Base-by-base conservation (phyloP, 2,329 filamentous ascomycete genomes). In the Arthrobotrys sphaeroides region DNA sequence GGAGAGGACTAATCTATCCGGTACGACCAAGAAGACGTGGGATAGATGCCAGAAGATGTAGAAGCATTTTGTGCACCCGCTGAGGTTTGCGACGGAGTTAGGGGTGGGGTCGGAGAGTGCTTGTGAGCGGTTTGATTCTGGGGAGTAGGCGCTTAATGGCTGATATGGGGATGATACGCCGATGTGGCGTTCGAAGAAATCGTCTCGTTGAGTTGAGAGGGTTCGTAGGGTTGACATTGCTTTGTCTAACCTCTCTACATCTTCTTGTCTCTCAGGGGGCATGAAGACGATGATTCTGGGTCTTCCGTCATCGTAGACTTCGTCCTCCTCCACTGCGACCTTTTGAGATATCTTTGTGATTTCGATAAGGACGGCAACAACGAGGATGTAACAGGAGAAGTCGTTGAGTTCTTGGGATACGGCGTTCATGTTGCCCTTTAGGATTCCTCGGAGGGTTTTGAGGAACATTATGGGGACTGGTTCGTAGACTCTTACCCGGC, bases 11-110 rank as follows among this genome's bases (percentile, higher is more conserved):
- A 80, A 68, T 26, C 78, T 38, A 47, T 80, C 78, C 2, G 78
- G 78, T 24, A 80, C 76, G 24, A 79, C 77, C 10, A 80, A 53
- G 45, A 79, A 78, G 26, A 80, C 77, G 16, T 77, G 77, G 1
- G 78, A 78, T 5, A 80, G 61, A 60, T 80, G 78, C 78, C 78
- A 79, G 53, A 78, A 78, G 53, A 80, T 73, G 55, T 80, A 80
- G 40, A 80, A 80, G 22, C 77, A 77, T 47, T 78, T 80, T 18
- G 77, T 78, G 36, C 78, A 80, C 20, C 78, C 78, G 60, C 77
- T 77, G 10, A 79, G 73, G 18, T 77, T 78, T 24, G 77, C 49
- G 2, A 77, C 51, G 3, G 67, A 65, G 43, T 77, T 77, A 1
- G 51, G 51, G 0, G 60, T 72, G 1, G 60, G 26, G 10, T 77